Evolutionary conservation across 441 rosid species (phyloP), one percentile per base, ranked within the genome.

Genomic region (Mallotus japonicus): DNA sequence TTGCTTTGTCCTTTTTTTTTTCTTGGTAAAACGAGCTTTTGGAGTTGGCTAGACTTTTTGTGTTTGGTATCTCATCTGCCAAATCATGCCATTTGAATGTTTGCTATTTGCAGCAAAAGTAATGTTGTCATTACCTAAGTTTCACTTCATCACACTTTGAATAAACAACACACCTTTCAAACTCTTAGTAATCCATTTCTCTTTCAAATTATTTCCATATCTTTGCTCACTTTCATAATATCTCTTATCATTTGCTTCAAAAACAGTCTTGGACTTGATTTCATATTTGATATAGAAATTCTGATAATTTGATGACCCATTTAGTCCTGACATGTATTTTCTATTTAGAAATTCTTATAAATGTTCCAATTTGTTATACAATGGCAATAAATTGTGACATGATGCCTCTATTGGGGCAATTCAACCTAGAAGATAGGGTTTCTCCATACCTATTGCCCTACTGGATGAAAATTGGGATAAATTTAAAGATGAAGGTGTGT

Each of bases 401-500:
- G 73, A 22, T 9, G 17, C 19, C 55, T 16, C 0, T 69, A 0
- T 59, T 16, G 44, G 32, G 20, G 24, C 6, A 67, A 51, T 17
- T 60, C 47, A 58, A 28, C 58, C 47, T 24, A 28, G 20, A 60
- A 46, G 13, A 34, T 59, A 6, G 16, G 13, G 49, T 15, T 20
- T 2, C 42, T 42, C 49, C 20, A 24, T 56, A 4, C 24, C 47
- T 15, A 28, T 53, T 47, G 20, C 51, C 5, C 4, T 3, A 34
- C 13, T 69, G 37, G 42, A 69, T 22, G 62, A 19, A 47, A 98
- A 84, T 70, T 93, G 97, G 98, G 99, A 91, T 78, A 93, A 90
- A 77, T 84, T 95, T 60, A 94, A 89, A 76, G 93, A 87, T 68
- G 92, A 90, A 90, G 98, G 99, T 94, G 84, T 47, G 75, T 28